These are phyloP conservation scores for Nemania diffusa DNA, from an alignment of 2,329 filamentous ascomycete species.

Conservation along the genomic window DNA sequence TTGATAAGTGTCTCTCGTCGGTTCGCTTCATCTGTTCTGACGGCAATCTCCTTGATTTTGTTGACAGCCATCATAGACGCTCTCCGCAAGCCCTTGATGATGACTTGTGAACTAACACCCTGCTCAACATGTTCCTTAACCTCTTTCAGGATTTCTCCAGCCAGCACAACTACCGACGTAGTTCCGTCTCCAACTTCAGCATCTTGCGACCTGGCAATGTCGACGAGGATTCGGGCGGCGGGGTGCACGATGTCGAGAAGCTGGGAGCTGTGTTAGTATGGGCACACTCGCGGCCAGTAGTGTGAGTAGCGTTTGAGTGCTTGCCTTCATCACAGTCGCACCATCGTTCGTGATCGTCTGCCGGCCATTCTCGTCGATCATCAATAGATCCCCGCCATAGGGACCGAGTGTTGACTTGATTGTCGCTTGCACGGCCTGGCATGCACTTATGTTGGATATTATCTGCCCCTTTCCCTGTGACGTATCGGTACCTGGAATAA, in stretches of 20 bases:
- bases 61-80: conserved; percentile 92
- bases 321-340: conserved; percentile 97
- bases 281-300: neutral
- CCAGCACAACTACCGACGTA: conserved; percentile 94
- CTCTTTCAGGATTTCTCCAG: conserved; percentile 98
- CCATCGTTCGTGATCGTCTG: conserved; percentile 99
- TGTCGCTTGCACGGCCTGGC: conserved; percentile 92
- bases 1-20: conserved; percentile 89
- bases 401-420: conserved; percentile 96
- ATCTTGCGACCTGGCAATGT: conserved; percentile 98
- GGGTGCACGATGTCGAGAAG: conserved; percentile 98
- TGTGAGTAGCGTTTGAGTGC: conserved; percentile 27
- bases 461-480: conserved; percentile 98
- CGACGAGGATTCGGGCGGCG: conserved; percentile 94
- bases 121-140: conserved; percentile 96
- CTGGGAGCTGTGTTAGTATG: conserved; percentile 55
- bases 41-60: conserved; percentile 97
- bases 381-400: conserved; percentile 94
- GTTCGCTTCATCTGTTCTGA: conserved; percentile 83
- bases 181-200: conserved; percentile 98
- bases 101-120: conserved; percentile 95
- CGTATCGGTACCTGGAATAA: conserved; percentile 83
- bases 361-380: conserved; percentile 94
- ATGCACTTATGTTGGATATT: conserved; percentile 98
- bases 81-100: conserved; percentile 94